Evolutionary conservation across 345 rosid genomes (phyloP).

Genomic region (Melastoma malabathricum): DNA sequence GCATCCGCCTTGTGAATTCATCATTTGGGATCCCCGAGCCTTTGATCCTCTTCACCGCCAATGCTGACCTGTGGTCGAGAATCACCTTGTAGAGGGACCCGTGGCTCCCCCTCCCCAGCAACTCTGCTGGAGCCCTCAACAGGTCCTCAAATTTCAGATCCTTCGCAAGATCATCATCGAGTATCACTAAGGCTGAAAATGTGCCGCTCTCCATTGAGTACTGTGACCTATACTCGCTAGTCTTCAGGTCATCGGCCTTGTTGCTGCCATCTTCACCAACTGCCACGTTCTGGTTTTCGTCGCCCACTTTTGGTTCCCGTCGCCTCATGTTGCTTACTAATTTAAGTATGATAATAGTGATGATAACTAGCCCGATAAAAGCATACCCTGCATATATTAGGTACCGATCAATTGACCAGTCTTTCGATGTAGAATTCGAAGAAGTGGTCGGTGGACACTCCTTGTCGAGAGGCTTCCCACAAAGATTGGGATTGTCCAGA

Average conservation of each 20-base stretch:
- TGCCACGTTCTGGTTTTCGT: neutral
- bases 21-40: constrained; percentile 1
- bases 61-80: neutral
- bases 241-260: constrained; percentile 2
- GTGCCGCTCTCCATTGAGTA: constrained; percentile 7
- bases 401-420: constrained; percentile 3
- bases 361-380: constrained; percentile 2
- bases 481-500: constrained; percentile 6
- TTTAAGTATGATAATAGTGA: neutral
- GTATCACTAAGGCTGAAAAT: constrained; percentile 5
- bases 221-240: constrained; percentile 5
- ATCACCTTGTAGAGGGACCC: constrained; percentile 15
- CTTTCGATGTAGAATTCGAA: neutral
- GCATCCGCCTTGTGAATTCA: constrained; percentile 12
- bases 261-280: neutral
- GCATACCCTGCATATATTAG: constrained; percentile 9
- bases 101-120: constrained; percentile 8
- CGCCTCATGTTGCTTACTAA: neutral
- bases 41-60: constrained; percentile 14
- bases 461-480: constrained; percentile 7
- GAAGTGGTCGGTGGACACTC: constrained; percentile 3
- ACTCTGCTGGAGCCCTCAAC: constrained; percentile 7
- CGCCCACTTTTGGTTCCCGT: neutral
- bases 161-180: neutral
- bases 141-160: constrained; percentile 12